Conservation (phyloP, 2,329 filamentous ascomycete genomes). For the Curvularia verruculosa region DNA sequence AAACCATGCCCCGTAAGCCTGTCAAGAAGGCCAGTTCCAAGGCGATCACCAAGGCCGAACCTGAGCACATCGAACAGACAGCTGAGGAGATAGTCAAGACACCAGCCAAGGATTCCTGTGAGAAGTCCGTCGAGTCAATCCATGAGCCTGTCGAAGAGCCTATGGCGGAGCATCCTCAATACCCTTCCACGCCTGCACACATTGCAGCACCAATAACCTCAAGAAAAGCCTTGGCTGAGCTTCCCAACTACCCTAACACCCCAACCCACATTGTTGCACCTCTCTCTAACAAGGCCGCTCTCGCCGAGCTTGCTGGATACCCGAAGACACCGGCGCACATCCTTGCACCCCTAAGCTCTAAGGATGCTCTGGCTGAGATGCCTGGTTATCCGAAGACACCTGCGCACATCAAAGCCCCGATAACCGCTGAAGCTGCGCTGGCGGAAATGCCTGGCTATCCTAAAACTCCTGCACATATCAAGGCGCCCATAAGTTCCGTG, state of each 20-base stretch:
- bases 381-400: constrained; percentile 32
- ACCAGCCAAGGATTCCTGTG: background rate
- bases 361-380: constrained; percentile 28
- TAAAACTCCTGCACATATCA: constrained; percentile 15
- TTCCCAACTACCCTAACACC: constrained; percentile 32
- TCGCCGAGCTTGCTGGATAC: constrained; percentile 29
- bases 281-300: constrained; percentile 21
- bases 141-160: constrained; percentile 24
- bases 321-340: constrained; percentile 38
- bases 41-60: constrained; percentile 17
- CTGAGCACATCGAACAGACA: constrained; percentile 11
- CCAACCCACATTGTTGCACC: constrained; percentile 30
- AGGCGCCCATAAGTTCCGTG: constrained; percentile 4
- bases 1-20: constrained; percentile 36
- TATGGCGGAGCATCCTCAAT: constrained; percentile 25
- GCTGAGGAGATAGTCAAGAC: constrained; percentile 17
- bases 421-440: constrained; percentile 9
- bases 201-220: constrained; percentile 26
- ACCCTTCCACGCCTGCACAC: constrained; percentile 22
- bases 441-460: constrained; percentile 15
- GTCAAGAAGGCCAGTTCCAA: constrained; percentile 25
- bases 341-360: constrained; percentile 20
- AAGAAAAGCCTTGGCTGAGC: constrained; percentile 24
- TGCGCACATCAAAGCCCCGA: constrained; percentile 23
- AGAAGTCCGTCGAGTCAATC: background rate